Evolutionary conservation across 768 basidiomycete genomes (phyloP).

Genomic region (Collybia mongolica): DNA sequence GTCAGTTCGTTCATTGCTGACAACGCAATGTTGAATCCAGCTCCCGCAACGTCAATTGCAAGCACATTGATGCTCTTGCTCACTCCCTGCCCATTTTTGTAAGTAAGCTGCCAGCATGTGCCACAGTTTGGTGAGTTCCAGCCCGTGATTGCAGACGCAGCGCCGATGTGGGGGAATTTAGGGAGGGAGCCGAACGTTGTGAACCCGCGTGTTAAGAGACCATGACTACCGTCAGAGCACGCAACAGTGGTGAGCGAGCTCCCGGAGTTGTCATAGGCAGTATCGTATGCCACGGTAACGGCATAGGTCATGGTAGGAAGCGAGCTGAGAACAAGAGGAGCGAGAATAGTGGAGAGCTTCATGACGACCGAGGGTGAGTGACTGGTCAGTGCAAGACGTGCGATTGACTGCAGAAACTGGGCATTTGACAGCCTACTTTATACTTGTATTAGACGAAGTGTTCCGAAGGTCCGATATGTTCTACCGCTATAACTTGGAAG

Average conservation of each 20-base stretch:
- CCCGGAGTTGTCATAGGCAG: constrained; percentile 43
- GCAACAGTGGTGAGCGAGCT: constrained; percentile 40
- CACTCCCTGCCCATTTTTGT: constrained; percentile 27
- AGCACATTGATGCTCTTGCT: constrained; percentile 42
- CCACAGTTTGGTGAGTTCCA: constrained; percentile 57
- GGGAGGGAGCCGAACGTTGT: constrained; percentile 52
- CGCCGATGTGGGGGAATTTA: constrained; percentile 60
- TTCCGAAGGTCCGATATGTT: neutral
- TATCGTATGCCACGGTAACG: constrained; percentile 38
- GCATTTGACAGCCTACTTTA: neutral
- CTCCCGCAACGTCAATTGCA: constrained; percentile 50
- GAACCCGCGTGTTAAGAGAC: constrained; percentile 44
- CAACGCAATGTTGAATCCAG: constrained; percentile 48
- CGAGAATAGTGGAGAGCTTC: constrained; percentile 28
- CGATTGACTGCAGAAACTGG: neutral
- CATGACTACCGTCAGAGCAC: constrained; percentile 50
- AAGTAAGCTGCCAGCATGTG: constrained; percentile 60
- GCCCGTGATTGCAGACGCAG: constrained; percentile 45
- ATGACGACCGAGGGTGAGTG: constrained; percentile 13
- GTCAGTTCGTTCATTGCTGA: constrained; percentile 58
- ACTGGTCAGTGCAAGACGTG: neutral
- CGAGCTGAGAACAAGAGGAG: constrained; percentile 19
- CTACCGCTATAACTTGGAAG: neutral
- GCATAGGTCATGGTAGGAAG: constrained; percentile 6
- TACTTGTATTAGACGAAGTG: neutral